phyloP scores from a whole-genome alignment of 73 alveolate species.

The Effrenium voratum region DNA sequence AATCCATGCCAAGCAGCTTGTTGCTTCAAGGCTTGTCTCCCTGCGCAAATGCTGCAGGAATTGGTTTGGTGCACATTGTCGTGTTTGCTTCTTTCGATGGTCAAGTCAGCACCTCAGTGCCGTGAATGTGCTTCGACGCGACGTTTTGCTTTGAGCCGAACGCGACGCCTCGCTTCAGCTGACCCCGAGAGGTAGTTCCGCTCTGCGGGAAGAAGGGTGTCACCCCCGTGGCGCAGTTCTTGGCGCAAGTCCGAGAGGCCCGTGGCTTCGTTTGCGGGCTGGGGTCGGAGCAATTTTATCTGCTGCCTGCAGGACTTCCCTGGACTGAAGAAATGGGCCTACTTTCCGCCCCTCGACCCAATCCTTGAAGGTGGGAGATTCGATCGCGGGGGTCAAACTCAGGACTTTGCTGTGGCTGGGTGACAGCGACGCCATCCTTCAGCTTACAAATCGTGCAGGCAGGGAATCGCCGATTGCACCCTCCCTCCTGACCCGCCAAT shows the following conservation, averaged over 20 bases:
- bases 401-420: conserved; percentile 82
- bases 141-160: not conserved
- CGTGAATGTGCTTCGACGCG: not conserved
- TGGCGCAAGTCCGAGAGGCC: not conserved
- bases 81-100: conserved; percentile 58
- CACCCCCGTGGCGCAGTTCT: conserved; percentile 37
- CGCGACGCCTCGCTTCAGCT: not conserved
- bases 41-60: not conserved
- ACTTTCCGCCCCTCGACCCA: conserved; percentile 54
- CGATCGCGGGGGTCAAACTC: not conserved
- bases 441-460: too few relatives aligned
- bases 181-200: conserved; percentile 28
- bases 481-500: too few relatives aligned
- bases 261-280: not conserved
- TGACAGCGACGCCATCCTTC: conserved; percentile 43
- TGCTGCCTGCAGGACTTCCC: conserved; percentile 43
- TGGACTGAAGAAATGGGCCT: conserved; percentile 25
- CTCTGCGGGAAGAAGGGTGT: conserved; percentile 61
- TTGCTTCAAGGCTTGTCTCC: not conserved
- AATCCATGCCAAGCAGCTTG: not conserved
- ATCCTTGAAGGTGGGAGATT: not conserved
- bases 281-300: not conserved
- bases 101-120: not conserved
- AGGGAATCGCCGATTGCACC: too few relatives aligned
- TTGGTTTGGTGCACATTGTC: conserved; percentile 48